These are phyloP conservation scores for Colletotrichum euphorbiae DNA, from an alignment of 2,329 filamentous ascomycete genomes.

Conservation along the genomic window DNA sequence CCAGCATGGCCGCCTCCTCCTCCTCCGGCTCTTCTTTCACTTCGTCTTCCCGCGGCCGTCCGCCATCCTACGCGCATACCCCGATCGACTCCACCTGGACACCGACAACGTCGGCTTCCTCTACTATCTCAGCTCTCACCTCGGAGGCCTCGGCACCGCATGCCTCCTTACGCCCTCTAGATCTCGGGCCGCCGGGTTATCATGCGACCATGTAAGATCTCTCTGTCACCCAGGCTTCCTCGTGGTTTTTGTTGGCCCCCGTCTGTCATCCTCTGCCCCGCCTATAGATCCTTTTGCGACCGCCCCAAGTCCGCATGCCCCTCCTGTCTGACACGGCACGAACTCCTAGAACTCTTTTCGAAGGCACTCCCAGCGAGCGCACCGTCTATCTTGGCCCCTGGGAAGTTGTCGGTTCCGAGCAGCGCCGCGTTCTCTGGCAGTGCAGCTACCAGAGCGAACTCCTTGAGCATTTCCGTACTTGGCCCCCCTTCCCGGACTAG, in stretches of 20 bases:
- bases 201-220: slow-evolving; percentile 63
- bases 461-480: slow-evolving; percentile 63
- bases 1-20: slow-evolving; percentile 55
- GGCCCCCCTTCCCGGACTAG: background rate
- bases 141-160: slow-evolving; percentile 54
- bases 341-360: slow-evolving; percentile 59
- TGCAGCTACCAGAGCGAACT: slow-evolving; percentile 64
- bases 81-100: slow-evolving; percentile 60
- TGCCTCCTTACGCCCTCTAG: slow-evolving; percentile 57
- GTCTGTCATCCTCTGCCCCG: slow-evolving; percentile 3
- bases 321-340: slow-evolving; percentile 30
- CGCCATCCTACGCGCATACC: slow-evolving; percentile 54
- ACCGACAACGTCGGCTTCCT: slow-evolving; percentile 53
- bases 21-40: slow-evolving; percentile 63
- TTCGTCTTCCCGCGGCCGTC: slow-evolving; percentile 58
- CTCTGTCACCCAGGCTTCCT: background rate
- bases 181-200: slow-evolving; percentile 65
- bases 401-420: slow-evolving; percentile 61
- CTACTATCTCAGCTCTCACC: slow-evolving; percentile 57
- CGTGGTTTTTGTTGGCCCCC: background rate
- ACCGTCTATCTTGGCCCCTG: slow-evolving; percentile 66
- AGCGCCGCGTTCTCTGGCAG: slow-evolving; percentile 64
- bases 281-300: background rate
- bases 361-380: slow-evolving; percentile 60
- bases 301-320: slow-evolving; percentile 3